Conservation (phyloP, 805 yeast species). For the Saccharomycopsis oosterbeekiorum region DNA sequence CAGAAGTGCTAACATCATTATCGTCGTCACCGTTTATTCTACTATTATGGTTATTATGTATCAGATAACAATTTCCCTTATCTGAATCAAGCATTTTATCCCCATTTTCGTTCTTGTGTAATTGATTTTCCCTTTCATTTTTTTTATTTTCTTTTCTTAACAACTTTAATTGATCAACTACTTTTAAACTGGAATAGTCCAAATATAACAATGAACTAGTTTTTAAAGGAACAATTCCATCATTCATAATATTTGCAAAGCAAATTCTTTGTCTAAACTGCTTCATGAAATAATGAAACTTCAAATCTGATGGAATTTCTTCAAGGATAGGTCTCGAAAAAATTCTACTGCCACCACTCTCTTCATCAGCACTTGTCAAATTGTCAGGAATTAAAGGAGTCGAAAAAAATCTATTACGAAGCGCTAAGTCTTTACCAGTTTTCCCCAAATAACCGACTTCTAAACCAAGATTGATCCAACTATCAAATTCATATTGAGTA, state of each 20-base stretch:
- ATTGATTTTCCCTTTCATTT: neutral
- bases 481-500: conserved; percentile 78
- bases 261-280: conserved; percentile 62
- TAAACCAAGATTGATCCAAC: conserved; percentile 71
- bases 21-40: neutral
- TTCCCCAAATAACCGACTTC: conserved; percentile 86
- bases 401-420: conserved; percentile 31
- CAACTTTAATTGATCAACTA: conserved; percentile 28
- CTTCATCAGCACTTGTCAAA: conserved; percentile 21
- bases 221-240: conserved; percentile 91
- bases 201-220: conserved; percentile 79
- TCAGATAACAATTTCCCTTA: neutral
- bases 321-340: conserved; percentile 54
- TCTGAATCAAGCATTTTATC: neutral
- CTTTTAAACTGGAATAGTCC: conserved; percentile 69
- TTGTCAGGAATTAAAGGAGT: neutral
- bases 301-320: conserved; percentile 58
- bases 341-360: neutral
- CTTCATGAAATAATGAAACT: conserved; percentile 34
- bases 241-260: conserved; percentile 85
- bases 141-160: conserved; percentile 7
- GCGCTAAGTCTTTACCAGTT: conserved; percentile 84
- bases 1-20: neutral
- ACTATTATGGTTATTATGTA: no score
- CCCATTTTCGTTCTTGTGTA: neutral